Base-by-base conservation (phyloP, 768 basidiomycete genomes). In the Lentinus brumalis region DNA sequence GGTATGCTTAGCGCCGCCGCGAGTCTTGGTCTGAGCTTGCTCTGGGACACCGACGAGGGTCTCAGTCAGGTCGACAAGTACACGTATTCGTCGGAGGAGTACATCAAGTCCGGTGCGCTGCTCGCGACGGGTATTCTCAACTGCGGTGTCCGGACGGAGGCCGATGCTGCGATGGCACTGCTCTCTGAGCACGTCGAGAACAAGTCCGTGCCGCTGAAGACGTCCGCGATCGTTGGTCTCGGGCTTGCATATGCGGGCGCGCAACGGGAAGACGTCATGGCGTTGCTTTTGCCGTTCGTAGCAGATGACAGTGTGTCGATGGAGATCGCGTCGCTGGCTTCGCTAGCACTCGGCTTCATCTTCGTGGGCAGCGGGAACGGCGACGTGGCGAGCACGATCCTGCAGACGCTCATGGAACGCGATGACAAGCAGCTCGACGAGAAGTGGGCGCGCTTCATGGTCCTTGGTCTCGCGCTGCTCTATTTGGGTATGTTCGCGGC, bases 1-100 rank as follows among this genome's bases (percentile, higher is more conserved):
- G 97, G 96, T 55, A 98, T 98, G 94, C 88, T 96, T 83, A 93
- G 91, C 61, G 97, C 97, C 26, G 88, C 96, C 30, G 97, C 97
- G 4, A 96, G 93, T 57, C 81, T 99, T 56, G 97, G 97, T 18
- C 80, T 98, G 45, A 91, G 90, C 76, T 79, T 98, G 63, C 79
- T 99, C 1, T 99, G 97, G 97, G 95, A 98, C 71, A 92, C 92
- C 9, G 97, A 98, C 59, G 83, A 91, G 58, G 97, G 97, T 67
- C 81, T 98, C 42, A 89, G 87, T 69, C 94, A 96, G 65, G 89
- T 98, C 66, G 97, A 99, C 79, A 97, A 94, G 75, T 98, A 98
- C 78, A 93, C 96, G 26, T 98, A 98, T 72, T 95, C 94, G 0
- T 77, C 91, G 1, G 97, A 99, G 67, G 97, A 99, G 72, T 83